Percentiles rank a stretch among this genome's conserved stretches.
These are phyloP conservation scores for Kodamaea plutei DNA, from an alignment of 1,139 yeast genomes.

Conservation along the genomic window DNA sequence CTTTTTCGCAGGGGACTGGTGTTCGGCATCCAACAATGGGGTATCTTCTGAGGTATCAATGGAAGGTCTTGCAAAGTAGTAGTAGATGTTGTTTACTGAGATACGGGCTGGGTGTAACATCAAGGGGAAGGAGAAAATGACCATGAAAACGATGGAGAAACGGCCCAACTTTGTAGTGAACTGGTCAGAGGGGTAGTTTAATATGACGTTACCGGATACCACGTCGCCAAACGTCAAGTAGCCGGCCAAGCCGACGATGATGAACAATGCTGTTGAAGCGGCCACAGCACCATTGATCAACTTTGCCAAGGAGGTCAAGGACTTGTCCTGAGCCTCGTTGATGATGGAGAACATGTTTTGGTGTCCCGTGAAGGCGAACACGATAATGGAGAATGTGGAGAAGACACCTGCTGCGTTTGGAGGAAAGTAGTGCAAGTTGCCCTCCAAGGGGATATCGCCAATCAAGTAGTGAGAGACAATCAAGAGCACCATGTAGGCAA, in stretches of 20 bases:
- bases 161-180: slow-evolving; percentile 62
- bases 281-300: slow-evolving; percentile 55
- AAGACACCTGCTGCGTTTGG: slow-evolving; percentile 57
- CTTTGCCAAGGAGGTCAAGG: slow-evolving; percentile 44
- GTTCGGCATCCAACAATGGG: slow-evolving; percentile 13
- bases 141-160: slow-evolving; percentile 73
- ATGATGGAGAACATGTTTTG: slow-evolving; percentile 49
- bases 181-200: slow-evolving; percentile 51
- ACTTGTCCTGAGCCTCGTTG: slow-evolving; percentile 52
- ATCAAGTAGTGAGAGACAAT: slow-evolving; percentile 33
- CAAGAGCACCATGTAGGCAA: slow-evolving; percentile 35
- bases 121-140: slow-evolving; percentile 82
- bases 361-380: slow-evolving; percentile 48
- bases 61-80: slow-evolving; percentile 38
- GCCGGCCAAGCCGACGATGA: slow-evolving; percentile 39
- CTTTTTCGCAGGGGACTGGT: slow-evolving; percentile 14
- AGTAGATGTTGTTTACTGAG: slow-evolving; percentile 70
- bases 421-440: slow-evolving; percentile 62
- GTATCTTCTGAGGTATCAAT: slow-evolving; percentile 8
- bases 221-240: slow-evolving; percentile 41
- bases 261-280: slow-evolving; percentile 30
- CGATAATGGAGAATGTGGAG: slow-evolving; percentile 51
- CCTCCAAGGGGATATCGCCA: slow-evolving; percentile 48
- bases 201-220: slow-evolving; percentile 72
- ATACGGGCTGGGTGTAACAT: slow-evolving; percentile 94